Evolutionary conservation across 2,329 filamentous ascomycete species (phyloP).

Genomic region (Paraconiothyrium sp.): DNA sequence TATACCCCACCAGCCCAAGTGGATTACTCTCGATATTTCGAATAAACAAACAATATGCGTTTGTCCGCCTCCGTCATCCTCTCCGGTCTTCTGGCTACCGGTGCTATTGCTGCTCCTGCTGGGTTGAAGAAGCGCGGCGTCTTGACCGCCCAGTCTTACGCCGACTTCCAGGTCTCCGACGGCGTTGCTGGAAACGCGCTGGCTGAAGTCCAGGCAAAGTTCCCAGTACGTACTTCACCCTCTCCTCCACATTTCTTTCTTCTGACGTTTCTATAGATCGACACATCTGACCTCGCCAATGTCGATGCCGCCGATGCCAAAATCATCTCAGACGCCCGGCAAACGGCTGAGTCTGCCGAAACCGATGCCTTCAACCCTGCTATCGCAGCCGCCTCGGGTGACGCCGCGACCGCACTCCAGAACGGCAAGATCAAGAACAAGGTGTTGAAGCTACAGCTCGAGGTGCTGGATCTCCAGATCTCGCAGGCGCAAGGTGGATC

Average conservation of each 20-base stretch:
- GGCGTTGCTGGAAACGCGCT: conserved; percentile 62
- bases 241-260: background rate
- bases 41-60: conserved; percentile 23
- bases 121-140: conserved; percentile 21
- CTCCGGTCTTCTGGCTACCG: conserved; percentile 25
- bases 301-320: conserved; percentile 58
- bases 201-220: conserved; percentile 61
- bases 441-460: conserved; percentile 64
- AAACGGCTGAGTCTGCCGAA: conserved; percentile 61
- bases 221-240: conserved; percentile 54
- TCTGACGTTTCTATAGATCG: conserved; percentile 40
- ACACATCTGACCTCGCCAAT: conserved; percentile 55
- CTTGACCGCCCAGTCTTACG: conserved; percentile 24
- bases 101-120: conserved; percentile 17
- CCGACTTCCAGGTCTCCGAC: conserved; percentile 58
- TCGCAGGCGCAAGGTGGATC: conserved; percentile 59
- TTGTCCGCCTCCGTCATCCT: conserved; percentile 28
- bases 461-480: conserved; percentile 61
- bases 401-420: conserved; percentile 56
- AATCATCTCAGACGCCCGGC: conserved; percentile 61
- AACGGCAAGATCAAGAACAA: conserved; percentile 67
- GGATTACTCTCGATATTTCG: conserved; percentile 10
- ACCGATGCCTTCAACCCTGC: conserved; percentile 62
- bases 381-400: conserved; percentile 55
- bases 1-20: background rate